A percentile compares a stretch with the other conserved stretches of the same genome.
Evolutionary conservation across 768 basidiomycete species (phyloP).

Genomic region (Tricholoma sp.): DNA sequence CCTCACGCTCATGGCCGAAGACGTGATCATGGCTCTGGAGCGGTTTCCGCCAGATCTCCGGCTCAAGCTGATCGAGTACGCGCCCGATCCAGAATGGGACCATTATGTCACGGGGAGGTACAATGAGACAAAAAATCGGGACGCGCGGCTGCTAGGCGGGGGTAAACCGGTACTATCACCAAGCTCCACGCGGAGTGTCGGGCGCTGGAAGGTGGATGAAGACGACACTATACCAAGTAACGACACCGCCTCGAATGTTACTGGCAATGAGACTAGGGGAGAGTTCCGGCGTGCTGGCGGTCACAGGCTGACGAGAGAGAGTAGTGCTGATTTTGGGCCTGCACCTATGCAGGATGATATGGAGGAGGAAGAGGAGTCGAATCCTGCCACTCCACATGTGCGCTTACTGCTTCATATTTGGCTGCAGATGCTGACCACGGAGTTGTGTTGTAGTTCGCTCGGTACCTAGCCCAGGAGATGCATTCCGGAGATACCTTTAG

Average conservation of each 20-base stretch:
- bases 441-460: conserved; percentile 55
- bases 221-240: conserved; percentile 30
- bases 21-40: conserved; percentile 85
- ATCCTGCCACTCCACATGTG: conserved; percentile 36
- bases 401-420: conserved; percentile 12
- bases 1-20: conserved; percentile 90
- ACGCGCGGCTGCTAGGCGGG: conserved; percentile 77
- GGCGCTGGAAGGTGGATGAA: conserved; percentile 72
- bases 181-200: conserved; percentile 20
- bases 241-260: conserved; percentile 13
- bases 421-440: conserved; percentile 5
- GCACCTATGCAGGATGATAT: conserved; percentile 40
- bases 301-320: conserved; percentile 38
- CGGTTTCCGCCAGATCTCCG: conserved; percentile 81
- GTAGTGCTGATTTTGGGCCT: conserved; percentile 64
- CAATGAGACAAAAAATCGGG: conserved; percentile 79
- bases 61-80: conserved; percentile 55
- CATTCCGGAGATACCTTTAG: conserved; percentile 55
- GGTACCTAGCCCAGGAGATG: conserved; percentile 74
- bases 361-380: conserved; percentile 32
- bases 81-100: conserved; percentile 81
- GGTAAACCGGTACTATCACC: conserved; percentile 64
- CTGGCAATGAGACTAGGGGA: conserved; percentile 33
- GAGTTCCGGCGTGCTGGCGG: conserved; percentile 53
- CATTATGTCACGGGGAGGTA: conserved; percentile 84